Conservation (phyloP, 257 asterid species). For the Solanum ahanhuiri region DNA sequence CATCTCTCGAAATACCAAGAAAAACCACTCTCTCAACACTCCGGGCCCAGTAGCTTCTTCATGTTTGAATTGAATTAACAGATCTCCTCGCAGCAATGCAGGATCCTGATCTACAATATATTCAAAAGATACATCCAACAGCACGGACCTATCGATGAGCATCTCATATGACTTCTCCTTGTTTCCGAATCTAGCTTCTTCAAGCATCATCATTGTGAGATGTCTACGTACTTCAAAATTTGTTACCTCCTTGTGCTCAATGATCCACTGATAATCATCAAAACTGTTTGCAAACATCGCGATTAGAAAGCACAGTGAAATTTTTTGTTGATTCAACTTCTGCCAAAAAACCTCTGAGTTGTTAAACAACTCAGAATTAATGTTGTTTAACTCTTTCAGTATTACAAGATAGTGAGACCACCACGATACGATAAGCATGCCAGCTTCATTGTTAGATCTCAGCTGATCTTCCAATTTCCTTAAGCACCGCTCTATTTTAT, state of each 20-base stretch:
- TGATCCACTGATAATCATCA: neutral
- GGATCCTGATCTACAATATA: neutral
- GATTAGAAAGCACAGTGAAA: neutral
- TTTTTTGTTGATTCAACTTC: neutral
- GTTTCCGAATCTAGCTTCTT: neutral
- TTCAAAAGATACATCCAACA: neutral
- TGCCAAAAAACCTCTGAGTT: neutral
- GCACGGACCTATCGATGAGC: neutral
- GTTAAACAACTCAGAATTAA: neutral
- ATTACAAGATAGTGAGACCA: neutral
- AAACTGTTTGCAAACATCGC: neutral
- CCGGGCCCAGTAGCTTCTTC: neutral
- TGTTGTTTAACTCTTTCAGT: neutral
- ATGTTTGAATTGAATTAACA: neutral
- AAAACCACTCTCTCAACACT: neutral
- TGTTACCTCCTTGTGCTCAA: neutral
- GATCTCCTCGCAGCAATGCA: neutral
- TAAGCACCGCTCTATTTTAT: neutral
- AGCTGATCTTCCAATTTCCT: neutral
- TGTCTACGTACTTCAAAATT: neutral
- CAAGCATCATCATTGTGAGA: neutral
- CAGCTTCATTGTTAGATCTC: neutral
- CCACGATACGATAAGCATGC: neutral
- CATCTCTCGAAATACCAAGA: neutral
- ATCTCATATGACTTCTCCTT: neutral